Percentiles rank a stretch among this genome's conserved stretches.
Conservation (phyloP, 164 flowering plant genomes). For the Stephania japonica region DNA sequence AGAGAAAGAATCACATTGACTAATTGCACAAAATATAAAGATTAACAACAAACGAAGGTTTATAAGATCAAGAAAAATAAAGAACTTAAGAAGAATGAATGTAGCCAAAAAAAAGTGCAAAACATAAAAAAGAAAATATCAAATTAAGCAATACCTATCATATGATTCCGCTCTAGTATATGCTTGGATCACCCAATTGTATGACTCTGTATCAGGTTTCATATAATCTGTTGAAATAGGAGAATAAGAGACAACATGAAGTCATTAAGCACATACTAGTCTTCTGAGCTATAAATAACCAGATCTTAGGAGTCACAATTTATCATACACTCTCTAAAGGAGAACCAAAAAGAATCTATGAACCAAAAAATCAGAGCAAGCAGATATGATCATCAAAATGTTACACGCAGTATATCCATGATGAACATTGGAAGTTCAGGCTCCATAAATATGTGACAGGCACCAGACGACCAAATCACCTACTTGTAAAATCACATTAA, state of each 20-base stretch:
- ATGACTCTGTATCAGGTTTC: constrained; percentile 95
- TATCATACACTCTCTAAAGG: not conserved
- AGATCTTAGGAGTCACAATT: not conserved
- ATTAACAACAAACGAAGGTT: not conserved
- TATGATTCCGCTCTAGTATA: constrained; percentile 95
- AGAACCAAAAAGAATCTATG: not conserved
- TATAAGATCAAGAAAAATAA: not conserved
- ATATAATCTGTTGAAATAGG: constrained; percentile 52
- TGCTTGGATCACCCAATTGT: constrained; percentile 98
- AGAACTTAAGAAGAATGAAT: not conserved
- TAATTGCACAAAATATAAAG: not conserved
- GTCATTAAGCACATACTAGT: no score
- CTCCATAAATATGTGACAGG: not conserved
- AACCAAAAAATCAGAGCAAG: not conserved
- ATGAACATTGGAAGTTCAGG: not conserved
- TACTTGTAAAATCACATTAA: not conserved
- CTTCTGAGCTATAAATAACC: not conserved
- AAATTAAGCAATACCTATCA: constrained; percentile 56
- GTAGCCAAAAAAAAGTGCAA: not conserved
- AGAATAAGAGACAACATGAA: not conserved
- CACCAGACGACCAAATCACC: not conserved
- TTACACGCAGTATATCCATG: not conserved
- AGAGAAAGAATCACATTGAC: not conserved
- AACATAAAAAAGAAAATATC: not conserved
- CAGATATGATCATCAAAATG: not conserved